phyloP scores from a whole-genome alignment of 768 basidiomycete species.

The Pleurotus pulmonarius region DNA sequence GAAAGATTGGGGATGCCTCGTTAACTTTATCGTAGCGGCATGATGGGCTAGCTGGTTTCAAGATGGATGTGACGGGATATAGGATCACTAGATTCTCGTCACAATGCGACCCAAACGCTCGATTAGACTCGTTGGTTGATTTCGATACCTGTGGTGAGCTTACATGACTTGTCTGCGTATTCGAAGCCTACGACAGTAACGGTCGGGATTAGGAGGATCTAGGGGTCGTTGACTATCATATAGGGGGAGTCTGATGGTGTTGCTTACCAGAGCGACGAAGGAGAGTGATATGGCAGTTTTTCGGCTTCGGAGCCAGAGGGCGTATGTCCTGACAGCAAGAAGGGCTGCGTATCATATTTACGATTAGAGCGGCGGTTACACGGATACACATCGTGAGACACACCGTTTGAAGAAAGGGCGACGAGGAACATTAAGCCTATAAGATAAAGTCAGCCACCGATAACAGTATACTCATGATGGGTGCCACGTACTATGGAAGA shows the following conservation, averaged over 20 bases:
- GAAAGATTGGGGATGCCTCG: not conserved
- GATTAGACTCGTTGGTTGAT: not conserved
- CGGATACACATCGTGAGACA: not conserved
- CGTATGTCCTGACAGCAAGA: constrained; percentile 1
- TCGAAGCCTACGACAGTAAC: not conserved
- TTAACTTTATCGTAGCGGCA: not conserved
- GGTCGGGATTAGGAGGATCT: not conserved
- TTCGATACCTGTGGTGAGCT: not conserved
- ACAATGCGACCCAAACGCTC: not conserved
- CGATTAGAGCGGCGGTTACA: not conserved
- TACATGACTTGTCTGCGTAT: not conserved
- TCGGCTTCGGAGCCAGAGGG: not conserved
- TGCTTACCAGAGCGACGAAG: not conserved
- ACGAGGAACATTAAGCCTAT: constrained; percentile 1
- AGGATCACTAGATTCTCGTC: not conserved
- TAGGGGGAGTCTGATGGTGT: not conserved
- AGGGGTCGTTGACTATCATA: not conserved
- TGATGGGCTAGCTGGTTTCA: not conserved
- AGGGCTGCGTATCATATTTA: not conserved
- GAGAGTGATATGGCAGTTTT: not conserved
- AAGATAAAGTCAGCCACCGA: not conserved
- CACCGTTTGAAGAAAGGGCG: constrained; percentile 1
- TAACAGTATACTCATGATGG: not conserved
- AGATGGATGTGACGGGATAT: not conserved
- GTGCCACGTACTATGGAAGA: not conserved